Base-by-base conservation (phyloP, 805 yeast species). In the Candida insectalens region DNA sequence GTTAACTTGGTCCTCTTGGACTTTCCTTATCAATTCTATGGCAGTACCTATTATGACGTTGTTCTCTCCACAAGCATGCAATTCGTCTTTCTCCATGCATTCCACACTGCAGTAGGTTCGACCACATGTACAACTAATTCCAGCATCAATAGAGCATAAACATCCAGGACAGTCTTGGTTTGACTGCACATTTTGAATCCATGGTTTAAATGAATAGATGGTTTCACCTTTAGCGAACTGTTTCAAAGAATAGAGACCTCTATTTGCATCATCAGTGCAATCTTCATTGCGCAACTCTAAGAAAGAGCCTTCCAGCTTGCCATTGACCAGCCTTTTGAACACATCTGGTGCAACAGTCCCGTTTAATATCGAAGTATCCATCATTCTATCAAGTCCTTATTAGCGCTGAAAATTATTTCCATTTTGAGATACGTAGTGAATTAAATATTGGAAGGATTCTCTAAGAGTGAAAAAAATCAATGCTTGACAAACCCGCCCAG, bases 401-500 rank as follows among this genome's bases (percentile, higher is more conserved):
- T n/a, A n/a, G n/a, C n/a, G n/a, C n/a, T n/a, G n/a, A n/a, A n/a
- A n/a, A n/a, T n/a, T n/a, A n/a, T n/a, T n/a, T n/a, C n/a, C n/a
- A n/a, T n/a, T n/a, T n/a, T n/a, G n/a, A n/a, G n/a, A n/a, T n/a
- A n/a, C n/a, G n/a, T n/a, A n/a, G n/a, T n/a, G n/a, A n/a, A n/a
- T n/a, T n/a, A n/a, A n/a, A n/a, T n/a, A n/a, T n/a, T n/a, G n/a
- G n/a, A n/a, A n/a, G n/a, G n/a, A n/a, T n/a, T n/a, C n/a, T n/a
- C n/a, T n/a, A n/a, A n/a, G n/a, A n/a, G n/a, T n/a, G n/a, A n/a
- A n/a, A n/a, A n/a, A n/a, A n/a, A 21, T 31, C 4, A 28, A 12
- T 21, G 18, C 25, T 55, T 53, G 17, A 73, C 50, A 40, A 67
- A 68, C 0, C 78, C 77, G 4, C 79, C 77, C 12, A 74, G 53